Evolutionary conservation across 2,329 filamentous ascomycete species (phyloP).

Genomic region (Colletotrichum camelliae): DNA sequence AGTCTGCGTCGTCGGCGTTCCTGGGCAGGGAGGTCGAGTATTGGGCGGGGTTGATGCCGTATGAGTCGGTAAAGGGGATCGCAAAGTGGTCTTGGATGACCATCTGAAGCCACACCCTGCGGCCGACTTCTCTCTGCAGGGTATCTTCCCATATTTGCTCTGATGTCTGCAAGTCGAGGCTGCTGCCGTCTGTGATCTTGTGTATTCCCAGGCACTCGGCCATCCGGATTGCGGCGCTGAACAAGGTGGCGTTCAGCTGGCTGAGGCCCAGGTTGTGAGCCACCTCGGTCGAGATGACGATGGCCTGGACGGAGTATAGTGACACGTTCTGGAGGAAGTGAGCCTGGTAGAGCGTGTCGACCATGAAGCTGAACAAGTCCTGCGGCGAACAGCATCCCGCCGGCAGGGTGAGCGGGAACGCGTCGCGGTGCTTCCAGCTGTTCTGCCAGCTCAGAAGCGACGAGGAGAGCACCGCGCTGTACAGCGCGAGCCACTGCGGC

Average conservation of each 20-base stretch:
- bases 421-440: not conserved
- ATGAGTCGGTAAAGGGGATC: not conserved
- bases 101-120: not conserved
- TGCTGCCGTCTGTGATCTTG: not conserved
- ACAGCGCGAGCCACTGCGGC: not conserved
- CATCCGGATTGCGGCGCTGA: not conserved
- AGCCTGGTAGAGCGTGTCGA: not conserved
- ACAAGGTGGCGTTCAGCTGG: not conserved
- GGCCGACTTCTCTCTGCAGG: not conserved
- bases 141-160: not conserved
- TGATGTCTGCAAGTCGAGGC: not conserved
- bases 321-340: not conserved
- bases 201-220: not conserved
- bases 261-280: not conserved
- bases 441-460: not conserved
- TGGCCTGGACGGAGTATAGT: not conserved
- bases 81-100: not conserved
- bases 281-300: not conserved
- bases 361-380: not conserved
- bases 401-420: not conserved
- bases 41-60: not conserved
- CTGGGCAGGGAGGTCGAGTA: not conserved
- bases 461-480: not conserved
- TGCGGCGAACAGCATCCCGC: not conserved
- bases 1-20: not conserved